Evolutionary conservation across 768 basidiomycete genomes (phyloP), one percentile per base, ranked within the genome.

Genomic region (Mycena venus): DNA sequence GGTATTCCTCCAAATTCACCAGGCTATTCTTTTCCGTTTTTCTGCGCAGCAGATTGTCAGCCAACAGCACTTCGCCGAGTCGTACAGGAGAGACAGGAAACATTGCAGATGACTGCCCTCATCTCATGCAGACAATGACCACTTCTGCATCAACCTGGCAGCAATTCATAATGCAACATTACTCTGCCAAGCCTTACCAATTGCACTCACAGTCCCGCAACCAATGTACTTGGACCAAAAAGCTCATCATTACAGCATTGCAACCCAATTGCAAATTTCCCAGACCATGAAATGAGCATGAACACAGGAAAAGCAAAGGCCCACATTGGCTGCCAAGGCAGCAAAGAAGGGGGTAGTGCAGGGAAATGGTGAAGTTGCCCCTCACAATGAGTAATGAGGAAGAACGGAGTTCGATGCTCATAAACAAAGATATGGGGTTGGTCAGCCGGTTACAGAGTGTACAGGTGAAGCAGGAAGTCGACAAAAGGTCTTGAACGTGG

Each of bases 111-210:
- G 3, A 63, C 40, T 2, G n/a, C 21, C 1, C 55, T 67, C 12
- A 32, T 79, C 8, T 19, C 78, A 79, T 44, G 36, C 15, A 1
- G 68, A 76, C 49, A 68, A 76, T 17, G 47, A 68, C 27, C 59
- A 69, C 15, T 79, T 78, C 58, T n/a, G 78, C 14, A 31, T 79
- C 61, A 79, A 79, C 59, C 58, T 75, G 64, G 72, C 68, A 4
- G 17, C 12, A 11, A 44, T 44, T 44, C 42, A 44, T 44, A 44
- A 44, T 19, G 42, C 42, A 44, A 44, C 42, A 9, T 44, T 44
- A 44, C 12, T 44, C 10, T 15, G 42, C 17, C 42, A 15, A 19
- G 17, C 42, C 4, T 34, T 44, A 19, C 42, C 42, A 19, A 44
- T 44, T 44, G 42, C 42, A 44, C 17, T 44, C 8, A 44, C 42